phyloP scores from a whole-genome alignment of 116 monocot genomes.

The Cymodocea nodosa region DNA sequence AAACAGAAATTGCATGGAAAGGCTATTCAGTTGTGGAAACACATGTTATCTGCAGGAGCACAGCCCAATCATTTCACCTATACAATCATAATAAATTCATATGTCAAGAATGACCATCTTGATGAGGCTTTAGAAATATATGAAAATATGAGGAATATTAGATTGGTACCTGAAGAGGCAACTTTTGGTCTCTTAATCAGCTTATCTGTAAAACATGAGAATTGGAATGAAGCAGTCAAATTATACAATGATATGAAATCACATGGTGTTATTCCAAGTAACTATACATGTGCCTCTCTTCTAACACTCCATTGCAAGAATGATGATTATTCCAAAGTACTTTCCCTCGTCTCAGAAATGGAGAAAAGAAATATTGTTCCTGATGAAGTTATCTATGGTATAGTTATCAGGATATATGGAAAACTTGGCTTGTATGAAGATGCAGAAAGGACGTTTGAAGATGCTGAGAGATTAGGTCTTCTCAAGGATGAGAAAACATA shows the following conservation, averaged over 20 bases:
- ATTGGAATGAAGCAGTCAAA: slow-evolving; percentile 42
- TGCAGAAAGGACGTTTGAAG: slow-evolving; percentile 53
- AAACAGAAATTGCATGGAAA: slow-evolving; percentile 69
- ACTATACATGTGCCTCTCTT: slow-evolving; percentile 74
- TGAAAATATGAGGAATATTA: slow-evolving; percentile 51
- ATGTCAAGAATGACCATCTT: slow-evolving; percentile 36
- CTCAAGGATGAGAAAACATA: slow-evolving; percentile 78
- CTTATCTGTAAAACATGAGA: slow-evolving; percentile 33
- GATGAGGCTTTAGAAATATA: slow-evolving; percentile 63
- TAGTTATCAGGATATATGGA: slow-evolving; percentile 90
- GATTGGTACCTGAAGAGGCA: slow-evolving; percentile 62
- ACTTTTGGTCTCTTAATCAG: slow-evolving; percentile 68
- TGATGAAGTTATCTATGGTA: slow-evolving; percentile 96
- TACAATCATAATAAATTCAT: slow-evolving; percentile 57
- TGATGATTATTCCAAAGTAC: slow-evolving; percentile 72
- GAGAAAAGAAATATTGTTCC: slow-evolving; percentile 43
- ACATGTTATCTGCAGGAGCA: slow-evolving; percentile 50
- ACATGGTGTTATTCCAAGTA: slow-evolving; percentile 58
- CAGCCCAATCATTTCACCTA: slow-evolving; percentile 67
- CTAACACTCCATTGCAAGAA: slow-evolving; percentile 61
- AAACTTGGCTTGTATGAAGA: slow-evolving; percentile 87
- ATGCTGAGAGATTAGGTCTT: slow-evolving; percentile 51
- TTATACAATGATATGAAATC: slow-evolving; percentile 74
- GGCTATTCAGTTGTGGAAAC: slow-evolving; percentile 61
- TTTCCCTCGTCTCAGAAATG: slow-evolving; percentile 73